Base-by-base conservation (phyloP, 2,329 filamentous ascomycete species). In the Hyphodiscus sp. region DNA sequence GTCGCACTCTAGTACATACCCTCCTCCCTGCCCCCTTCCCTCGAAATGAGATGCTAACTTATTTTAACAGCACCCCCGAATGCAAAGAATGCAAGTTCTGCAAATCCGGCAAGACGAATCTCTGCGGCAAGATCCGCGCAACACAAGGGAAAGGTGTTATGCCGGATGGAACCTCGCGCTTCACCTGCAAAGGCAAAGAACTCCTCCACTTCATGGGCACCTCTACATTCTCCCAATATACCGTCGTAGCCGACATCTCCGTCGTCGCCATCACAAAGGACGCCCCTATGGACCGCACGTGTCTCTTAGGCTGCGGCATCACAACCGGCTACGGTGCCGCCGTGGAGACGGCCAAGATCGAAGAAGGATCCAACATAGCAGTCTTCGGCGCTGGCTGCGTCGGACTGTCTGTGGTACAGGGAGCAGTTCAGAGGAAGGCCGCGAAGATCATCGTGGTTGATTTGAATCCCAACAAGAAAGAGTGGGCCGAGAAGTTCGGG, bases 71-170 rank as follows among this genome's bases (percentile, higher is more conserved):
- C 79, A 97, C 91, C 46, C 94, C 94, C 61, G 92, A 97, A 77
- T 97, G 94, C 78, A 80, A 83, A 64, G 92, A 97, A 74, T 99
- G 94, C 85, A 97, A 97, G 79, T 97, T 97, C 82, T 99, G 94
- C 86, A 94, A 90, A 74, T 97, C 92, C 43, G 94, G 92, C 76
- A 99, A 99, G 85, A 97, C 92, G 67, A 96, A 97, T 76, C 87
- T 97, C 55, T 97, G 92, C 76, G 94, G 94, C 72, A 97, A 97
- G 83, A 99, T 99, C 74, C 87, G 94, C 67, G 89, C 90, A 45
- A 97, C 94, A 45, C 94, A 99, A 76, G 94, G 94, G 66, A 87
- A 85, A 73, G 94, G 94, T 68, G 83, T 96, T 64, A 96, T 99
- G 91, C 94, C 94, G 54, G 94, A 99, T 72, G 92, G 92, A 66